Conservation (phyloP, 345 rosid species). For the Iberis pinnata region DNA sequence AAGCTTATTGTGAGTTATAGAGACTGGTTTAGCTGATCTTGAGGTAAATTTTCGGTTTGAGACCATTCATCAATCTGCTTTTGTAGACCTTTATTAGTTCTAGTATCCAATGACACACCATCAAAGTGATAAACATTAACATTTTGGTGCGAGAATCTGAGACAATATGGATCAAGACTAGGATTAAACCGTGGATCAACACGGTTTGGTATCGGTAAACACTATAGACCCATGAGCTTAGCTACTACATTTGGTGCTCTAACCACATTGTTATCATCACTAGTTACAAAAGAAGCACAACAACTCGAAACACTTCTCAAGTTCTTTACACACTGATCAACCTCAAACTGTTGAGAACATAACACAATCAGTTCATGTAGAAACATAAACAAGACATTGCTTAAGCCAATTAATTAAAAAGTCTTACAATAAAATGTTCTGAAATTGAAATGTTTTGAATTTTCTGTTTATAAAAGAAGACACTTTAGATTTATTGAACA, state of each 20-base stretch:
- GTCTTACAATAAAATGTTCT: conserved; percentile 36
- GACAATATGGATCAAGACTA: conserved; percentile 27
- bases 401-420: neutral
- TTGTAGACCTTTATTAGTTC: conserved; percentile 31
- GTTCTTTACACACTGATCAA: conserved; percentile 31
- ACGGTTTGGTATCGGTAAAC: conserved; percentile 53
- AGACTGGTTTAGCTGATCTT: conserved; percentile 67
- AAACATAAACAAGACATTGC: too few relatives aligned
- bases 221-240: conserved; percentile 91
- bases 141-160: conserved; percentile 31
- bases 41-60: conserved; percentile 72
- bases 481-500: too few relatives aligned
- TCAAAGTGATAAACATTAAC: conserved; percentile 34
- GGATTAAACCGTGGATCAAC: conserved; percentile 37
- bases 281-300: conserved; percentile 46
- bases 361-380: neutral
- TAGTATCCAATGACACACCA: conserved; percentile 34
- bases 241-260: conserved; percentile 88
- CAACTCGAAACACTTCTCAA: conserved; percentile 45
- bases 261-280: conserved; percentile 57
- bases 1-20: conserved; percentile 52
- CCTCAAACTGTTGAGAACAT: conserved; percentile 18
- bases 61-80: conserved; percentile 59
- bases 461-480: conserved; percentile 30
- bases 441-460: conserved; percentile 28